These are phyloP conservation scores for Plasmodium gaboni DNA, from an alignment of 169 alveolate species.

Conservation along the genomic window DNA sequence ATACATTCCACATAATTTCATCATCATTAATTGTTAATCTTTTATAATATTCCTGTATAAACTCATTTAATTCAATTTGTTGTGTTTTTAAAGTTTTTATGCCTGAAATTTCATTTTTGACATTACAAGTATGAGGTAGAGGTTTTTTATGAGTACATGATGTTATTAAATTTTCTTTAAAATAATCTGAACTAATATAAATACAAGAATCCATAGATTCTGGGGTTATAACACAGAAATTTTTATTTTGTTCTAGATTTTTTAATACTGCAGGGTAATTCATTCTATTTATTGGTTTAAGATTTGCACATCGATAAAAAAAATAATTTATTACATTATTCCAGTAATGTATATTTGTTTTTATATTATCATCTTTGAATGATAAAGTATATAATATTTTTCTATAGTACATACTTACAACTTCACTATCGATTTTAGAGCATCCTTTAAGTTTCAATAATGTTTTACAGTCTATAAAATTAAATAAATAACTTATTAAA, in stretches of 20 bases:
- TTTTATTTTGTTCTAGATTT: constrained; percentile 78
- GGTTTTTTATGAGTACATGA: constrained; percentile 83
- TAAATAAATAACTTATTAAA: constrained; percentile 49
- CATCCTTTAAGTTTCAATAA: constrained; percentile 76
- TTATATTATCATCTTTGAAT: constrained; percentile 77
- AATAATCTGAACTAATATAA: constrained; percentile 79
- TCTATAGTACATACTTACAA: constrained; percentile 78
- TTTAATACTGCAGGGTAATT: constrained; percentile 65
- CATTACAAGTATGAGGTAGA: constrained; percentile 83
- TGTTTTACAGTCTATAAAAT: constrained; percentile 66
- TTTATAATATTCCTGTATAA: constrained; percentile 80
- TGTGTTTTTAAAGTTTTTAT: constrained; percentile 74
- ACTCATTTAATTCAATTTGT: constrained; percentile 78
- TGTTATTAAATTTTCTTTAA: constrained; percentile 79
- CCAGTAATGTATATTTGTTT: constrained; percentile 83
- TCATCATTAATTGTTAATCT: constrained; percentile 81
- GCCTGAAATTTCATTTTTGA: constrained; percentile 77
- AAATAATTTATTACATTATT: constrained; percentile 79
- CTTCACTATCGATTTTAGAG: constrained; percentile 68
- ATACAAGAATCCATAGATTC: constrained; percentile 80
- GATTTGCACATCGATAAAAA: constrained; percentile 74
- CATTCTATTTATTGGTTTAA: constrained; percentile 81
- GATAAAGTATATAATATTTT: constrained; percentile 80
- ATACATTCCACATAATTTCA: constrained; percentile 66
- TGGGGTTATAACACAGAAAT: constrained; percentile 78